Percentiles rank a stretch among this genome's conserved stretches.
phyloP scores from a whole-genome alignment of 2,329 filamentous ascomycete genomes.

The Fusarium sp. region DNA sequence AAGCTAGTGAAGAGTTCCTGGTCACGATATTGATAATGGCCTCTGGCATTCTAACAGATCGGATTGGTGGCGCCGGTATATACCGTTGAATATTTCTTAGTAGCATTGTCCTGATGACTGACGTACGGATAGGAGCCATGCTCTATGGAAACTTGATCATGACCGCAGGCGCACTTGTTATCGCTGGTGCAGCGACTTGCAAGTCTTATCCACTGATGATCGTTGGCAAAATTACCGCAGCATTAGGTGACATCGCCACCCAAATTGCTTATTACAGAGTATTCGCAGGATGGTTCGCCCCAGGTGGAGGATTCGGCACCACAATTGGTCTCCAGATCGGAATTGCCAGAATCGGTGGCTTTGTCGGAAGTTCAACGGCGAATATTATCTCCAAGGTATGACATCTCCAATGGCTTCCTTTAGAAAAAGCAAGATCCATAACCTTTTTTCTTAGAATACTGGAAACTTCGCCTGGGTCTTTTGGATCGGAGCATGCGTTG shows the following conservation, averaged over 20 bases:
- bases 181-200: neutral
- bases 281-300: neutral
- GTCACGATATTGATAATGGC: neutral
- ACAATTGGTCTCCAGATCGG: neutral
- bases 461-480: neutral
- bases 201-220: neutral
- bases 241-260: neutral
- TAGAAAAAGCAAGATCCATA: accelerated
- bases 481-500: neutral
- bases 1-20: neutral
- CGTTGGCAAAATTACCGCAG: neutral
- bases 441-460: accelerated
- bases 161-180: accelerated
- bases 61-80: neutral
- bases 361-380: neutral
- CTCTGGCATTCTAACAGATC: accelerated
- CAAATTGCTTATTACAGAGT: neutral
- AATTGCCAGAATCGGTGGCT: accelerated
- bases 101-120: too few relatives aligned
- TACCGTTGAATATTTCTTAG: too few relatives aligned
- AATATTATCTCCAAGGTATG: neutral
- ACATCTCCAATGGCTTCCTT: accelerated
- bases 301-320: neutral
- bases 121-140: neutral
- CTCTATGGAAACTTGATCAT: neutral